Base-by-base conservation (phyloP, 768 basidiomycete species). In the Austroboletus eburneus region DNA sequence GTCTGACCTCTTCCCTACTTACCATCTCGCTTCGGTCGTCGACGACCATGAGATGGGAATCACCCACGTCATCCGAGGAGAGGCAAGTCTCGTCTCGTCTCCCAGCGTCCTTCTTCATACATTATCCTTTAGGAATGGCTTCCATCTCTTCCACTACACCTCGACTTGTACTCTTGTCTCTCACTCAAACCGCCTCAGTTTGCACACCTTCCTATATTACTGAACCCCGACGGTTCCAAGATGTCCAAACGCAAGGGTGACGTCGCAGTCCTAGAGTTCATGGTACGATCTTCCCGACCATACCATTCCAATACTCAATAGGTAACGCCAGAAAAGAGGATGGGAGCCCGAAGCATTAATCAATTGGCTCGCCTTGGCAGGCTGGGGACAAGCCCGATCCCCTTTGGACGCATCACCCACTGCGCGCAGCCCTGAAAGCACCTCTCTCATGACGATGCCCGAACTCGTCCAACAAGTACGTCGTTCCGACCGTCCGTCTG, bases 31-130 rank as follows among this genome's bases (percentile, higher is more conserved):
- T 0, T 93, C 85, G 18, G 91, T 98, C 0, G 91, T 95, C 0
- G 96, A 99, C 55, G 96, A 99, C 67, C 82, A 92, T 57, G 81
- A 85, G 57, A 99, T 99, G 96, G 85, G 84, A 1, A 91, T 99
- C 20, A 91, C 92, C 0, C 96, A 98, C 67, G 94, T 98, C 5
- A 69, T 98, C 2, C 81, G 96, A 22, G 96, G 96, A 41, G 94
- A 97, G 78, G 93, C 85, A 46, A 23, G 73, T 53, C 17, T 36
- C 23, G 25, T 29, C 18, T 7, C 4, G 20, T 6, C n/a, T 13
- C 36, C 25, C 21, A 27, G 9, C 5, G 35, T n/a, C 1, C 30
- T 10, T 23, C 9, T 24, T 40, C 42, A 54, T 18, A 39, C 18
- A 0, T 17, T 7, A 18, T 40, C 16, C 9, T 56, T 35, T 33